These are phyloP conservation scores for Cyberlindnera samutprakarnensis DNA, from an alignment of 805 yeast species.

Conservation along the genomic window DNA sequence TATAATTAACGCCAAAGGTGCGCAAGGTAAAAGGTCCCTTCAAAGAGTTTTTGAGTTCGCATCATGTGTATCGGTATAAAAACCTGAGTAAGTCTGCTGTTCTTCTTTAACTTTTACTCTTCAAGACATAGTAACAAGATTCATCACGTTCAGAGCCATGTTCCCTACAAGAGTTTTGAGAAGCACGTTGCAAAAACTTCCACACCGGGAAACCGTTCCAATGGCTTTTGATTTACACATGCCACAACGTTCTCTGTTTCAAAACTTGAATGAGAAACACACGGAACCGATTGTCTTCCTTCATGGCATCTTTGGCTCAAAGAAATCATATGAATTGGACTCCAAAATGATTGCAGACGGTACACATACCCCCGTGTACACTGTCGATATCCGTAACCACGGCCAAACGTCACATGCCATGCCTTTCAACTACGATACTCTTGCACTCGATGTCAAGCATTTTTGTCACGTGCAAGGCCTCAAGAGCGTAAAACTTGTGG, in stretches of 20 bases:
- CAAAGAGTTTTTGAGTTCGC: no score
- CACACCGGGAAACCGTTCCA: conserved; percentile 50
- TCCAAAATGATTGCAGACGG: conserved; percentile 29
- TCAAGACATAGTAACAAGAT: no score
- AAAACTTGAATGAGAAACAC: conserved; percentile 16
- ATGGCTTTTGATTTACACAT: conserved; percentile 24
- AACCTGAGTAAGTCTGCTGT: no score
- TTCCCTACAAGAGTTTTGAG: conserved; percentile 40
- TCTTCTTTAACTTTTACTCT: no score
- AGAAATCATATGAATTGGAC: conserved; percentile 32
- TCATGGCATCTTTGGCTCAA: conserved; percentile 46
- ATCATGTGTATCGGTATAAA: no score
- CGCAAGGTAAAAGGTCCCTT: no score
- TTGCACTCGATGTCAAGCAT: conserved; percentile 36
- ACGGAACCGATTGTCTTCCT: conserved; percentile 32
- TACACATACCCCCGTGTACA: conserved; percentile 30
- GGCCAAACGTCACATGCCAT: conserved; percentile 37
- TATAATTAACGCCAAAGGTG: no score
- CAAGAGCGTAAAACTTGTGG: conserved; percentile 26
- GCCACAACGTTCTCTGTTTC: conserved; percentile 18
- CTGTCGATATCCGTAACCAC: conserved; percentile 44
- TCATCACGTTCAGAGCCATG: no score
- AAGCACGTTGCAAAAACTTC: conserved; percentile 56
- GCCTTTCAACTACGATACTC: conserved; percentile 35
- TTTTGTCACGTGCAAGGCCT: conserved; percentile 27